Evolutionary conservation across 768 basidiomycete genomes (phyloP).

Genomic region (Crepidotus variabilis): DNA sequence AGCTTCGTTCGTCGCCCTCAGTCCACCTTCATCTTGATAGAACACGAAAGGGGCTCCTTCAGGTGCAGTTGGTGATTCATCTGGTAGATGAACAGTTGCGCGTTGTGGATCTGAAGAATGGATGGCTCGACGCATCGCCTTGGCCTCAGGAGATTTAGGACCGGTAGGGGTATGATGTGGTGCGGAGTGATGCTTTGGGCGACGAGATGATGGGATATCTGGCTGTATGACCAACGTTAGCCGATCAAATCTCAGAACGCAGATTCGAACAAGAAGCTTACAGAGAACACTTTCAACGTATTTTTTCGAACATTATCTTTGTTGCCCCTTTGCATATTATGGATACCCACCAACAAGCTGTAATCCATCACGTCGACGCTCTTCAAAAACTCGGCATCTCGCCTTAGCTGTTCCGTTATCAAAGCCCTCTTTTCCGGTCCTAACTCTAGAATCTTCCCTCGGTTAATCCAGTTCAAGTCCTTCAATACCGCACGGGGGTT

Average conservation of each 20-base stretch:
- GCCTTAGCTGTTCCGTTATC: constrained; percentile 83
- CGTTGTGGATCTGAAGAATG: constrained; percentile 76
- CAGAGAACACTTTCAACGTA: constrained; percentile 89
- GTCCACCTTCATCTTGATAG: constrained; percentile 94
- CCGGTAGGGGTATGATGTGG: constrained; percentile 35
- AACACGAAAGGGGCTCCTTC: constrained; percentile 77
- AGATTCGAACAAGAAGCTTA: constrained; percentile 33
- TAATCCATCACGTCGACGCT: constrained; percentile 93
- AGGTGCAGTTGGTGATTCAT: constrained; percentile 44
- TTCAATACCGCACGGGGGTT: constrained; percentile 92
- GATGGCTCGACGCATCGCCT: constrained; percentile 84
- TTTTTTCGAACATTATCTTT: constrained; percentile 87
- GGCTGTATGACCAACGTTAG: constrained; percentile 42
- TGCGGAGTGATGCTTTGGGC: constrained; percentile 46
- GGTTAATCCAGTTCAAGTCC: constrained; percentile 94
- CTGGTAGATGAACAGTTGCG: constrained; percentile 57
- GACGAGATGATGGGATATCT: constrained; percentile 55
- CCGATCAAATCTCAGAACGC: neutral
- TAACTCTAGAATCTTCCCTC: constrained; percentile 74
- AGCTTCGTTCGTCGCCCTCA: constrained; percentile 83
- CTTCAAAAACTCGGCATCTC: constrained; percentile 86
- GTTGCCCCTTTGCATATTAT: constrained; percentile 88
- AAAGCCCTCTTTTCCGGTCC: constrained; percentile 94
- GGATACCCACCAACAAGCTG: constrained; percentile 89
- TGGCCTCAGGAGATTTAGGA: constrained; percentile 63